Evolutionary conservation across 371 early-diverging fungal species (phyloP).

Genomic region (Mortierella sp.): DNA sequence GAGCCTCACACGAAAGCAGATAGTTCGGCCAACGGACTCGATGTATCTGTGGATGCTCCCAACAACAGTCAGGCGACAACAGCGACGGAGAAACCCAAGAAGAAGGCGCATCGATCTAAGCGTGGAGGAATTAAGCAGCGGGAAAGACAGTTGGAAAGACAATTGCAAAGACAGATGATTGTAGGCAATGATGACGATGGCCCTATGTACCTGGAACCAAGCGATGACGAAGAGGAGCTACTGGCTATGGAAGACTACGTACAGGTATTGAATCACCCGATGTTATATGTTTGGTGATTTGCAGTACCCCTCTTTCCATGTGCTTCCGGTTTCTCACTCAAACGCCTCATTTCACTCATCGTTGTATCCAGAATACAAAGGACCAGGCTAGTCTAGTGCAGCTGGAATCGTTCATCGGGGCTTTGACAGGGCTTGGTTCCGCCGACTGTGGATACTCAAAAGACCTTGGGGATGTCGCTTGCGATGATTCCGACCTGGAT

Average conservation of each 20-base stretch:
- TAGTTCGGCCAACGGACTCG: not conserved
- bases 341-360: too few relatives aligned
- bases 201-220: slow-evolving; percentile 29
- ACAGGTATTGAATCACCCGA: slow-evolving; percentile 15
- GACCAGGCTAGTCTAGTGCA: slow-evolving; percentile 16
- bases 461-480: slow-evolving; percentile 5
- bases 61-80: not conserved
- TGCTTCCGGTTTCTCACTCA: too few relatives aligned
- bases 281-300: not conserved
- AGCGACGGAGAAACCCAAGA: slow-evolving; percentile 29
- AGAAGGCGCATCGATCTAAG: slow-evolving; percentile 52
- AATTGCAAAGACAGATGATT: slow-evolving; percentile 9
- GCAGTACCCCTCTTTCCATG: not conserved
- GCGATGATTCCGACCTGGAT: slow-evolving; percentile 38
- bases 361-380: slow-evolving; percentile 28
- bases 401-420: slow-evolving; percentile 28
- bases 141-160: slow-evolving; percentile 24
- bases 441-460: slow-evolving; percentile 32
- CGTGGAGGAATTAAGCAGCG: slow-evolving; percentile 43
- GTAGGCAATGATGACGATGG: slow-evolving; percentile 49
- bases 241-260: slow-evolving; percentile 40
- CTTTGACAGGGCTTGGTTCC: slow-evolving; percentile 30
- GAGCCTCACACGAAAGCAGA: slow-evolving; percentile 1
- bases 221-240: slow-evolving; percentile 20
- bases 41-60: too few relatives aligned